Evolutionary conservation across 1,139 yeast species (phyloP), one percentile per base, ranked within the genome.

Genomic region (Yamadazyma taylorii): DNA sequence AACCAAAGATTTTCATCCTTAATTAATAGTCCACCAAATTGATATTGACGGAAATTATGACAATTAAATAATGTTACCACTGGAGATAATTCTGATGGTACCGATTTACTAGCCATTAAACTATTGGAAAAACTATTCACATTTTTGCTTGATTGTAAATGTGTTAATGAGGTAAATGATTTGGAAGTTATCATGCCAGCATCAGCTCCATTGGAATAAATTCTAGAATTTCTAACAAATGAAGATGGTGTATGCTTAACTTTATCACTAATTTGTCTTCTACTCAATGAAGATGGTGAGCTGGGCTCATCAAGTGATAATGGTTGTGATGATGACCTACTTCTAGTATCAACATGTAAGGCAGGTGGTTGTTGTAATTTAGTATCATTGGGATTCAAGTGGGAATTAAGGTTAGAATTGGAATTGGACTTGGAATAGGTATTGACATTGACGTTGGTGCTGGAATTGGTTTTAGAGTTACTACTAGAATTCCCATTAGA

Each of bases 61-160:
- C 75, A 70, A 42, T 63, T 64, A 39, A 68, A 56, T 42, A 71
- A 58, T 35, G 63, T 66, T n/a, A 69, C 66, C 17, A 71, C 56
- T 2, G 76, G 75, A 24, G 61, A 49, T 39, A 70, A 56, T 45
- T 69, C 73, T 1, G 68, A 62, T 1, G 73, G 64, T 19, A 69
- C 56, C 23, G 50, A 51, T 30, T 61, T 61, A 33, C 55, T 55
- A 32, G 61, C 52, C 16, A 42, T 36, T 23, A 47, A 34, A 7
- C 38, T 29, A 38, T 51, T 54, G 36, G 58, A 55, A 30, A 58
- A 47, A 7, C 61, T 46, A 34, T 43, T 47, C 11, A 35, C 44
- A 32, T 47, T 47, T 16, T 34, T 40, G 21, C 42, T 35, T 12
- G 28, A 33, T 15, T 33, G 39, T 13, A 43, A 23, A 32, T 40